These are phyloP conservation scores for Catharanthus roseus DNA, from an alignment of 257 asterid species.

Conservation along the genomic window DNA sequence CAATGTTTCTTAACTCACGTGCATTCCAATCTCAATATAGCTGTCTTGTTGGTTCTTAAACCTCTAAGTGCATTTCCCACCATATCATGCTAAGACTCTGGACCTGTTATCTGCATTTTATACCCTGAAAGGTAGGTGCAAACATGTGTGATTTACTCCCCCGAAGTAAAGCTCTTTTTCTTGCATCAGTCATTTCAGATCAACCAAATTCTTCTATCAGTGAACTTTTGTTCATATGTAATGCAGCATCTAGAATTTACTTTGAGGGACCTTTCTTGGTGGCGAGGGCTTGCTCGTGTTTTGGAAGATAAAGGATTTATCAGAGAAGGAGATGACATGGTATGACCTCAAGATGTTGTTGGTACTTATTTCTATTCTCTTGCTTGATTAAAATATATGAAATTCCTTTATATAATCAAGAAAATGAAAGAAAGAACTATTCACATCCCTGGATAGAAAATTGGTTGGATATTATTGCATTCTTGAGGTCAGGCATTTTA, in stretches of 20 bases:
- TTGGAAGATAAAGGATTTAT: constrained; percentile 58
- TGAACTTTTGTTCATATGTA: constrained; percentile 11
- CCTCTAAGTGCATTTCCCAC: not conserved
- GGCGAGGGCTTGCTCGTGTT: constrained; percentile 73
- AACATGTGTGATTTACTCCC: not conserved
- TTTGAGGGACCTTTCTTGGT: constrained; percentile 61
- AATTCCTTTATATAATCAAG: not conserved
- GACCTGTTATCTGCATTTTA: not conserved
- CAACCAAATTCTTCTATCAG: not conserved
- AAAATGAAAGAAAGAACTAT: not conserved
- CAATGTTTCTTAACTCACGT: not conserved
- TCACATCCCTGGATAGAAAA: no score
- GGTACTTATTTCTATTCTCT: not conserved
- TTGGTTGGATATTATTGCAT: no score
- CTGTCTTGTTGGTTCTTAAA: not conserved
- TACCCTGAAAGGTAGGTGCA: not conserved
- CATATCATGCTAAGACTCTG: not conserved
- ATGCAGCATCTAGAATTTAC: constrained; percentile 49
- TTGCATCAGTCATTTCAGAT: not conserved
- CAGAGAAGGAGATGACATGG: constrained; percentile 58
- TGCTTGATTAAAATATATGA: not conserved
- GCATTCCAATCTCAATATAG: not conserved
- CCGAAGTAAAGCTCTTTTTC: not conserved
- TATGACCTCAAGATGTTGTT: constrained; percentile 22
- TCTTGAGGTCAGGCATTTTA: not conserved